Evolutionary conservation across 179 eudicot species (phyloP), one percentile per base, ranked within the genome.

Genomic region (Beta macrorhiza): DNA sequence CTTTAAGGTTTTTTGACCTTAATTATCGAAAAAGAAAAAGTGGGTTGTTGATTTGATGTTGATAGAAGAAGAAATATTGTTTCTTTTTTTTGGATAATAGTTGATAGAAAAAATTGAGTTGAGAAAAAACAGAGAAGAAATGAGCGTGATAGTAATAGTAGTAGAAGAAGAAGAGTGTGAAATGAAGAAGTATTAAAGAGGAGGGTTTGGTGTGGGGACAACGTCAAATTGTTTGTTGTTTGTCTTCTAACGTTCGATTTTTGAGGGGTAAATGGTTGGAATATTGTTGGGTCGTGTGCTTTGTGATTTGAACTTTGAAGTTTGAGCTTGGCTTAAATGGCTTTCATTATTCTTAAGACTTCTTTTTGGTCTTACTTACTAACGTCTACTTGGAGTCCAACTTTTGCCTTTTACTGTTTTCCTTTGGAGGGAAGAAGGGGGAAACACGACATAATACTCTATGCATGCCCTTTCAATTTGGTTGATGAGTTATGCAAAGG

Each of bases 131-230:
- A 37, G 2, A 37, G 42, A 37, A 37, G 32, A 37, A 37, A 37
- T 37, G 42, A 13, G 7, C 17, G 55, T 19, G 49, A 68, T 22
- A 13, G n/a, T 0, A 65, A 8, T 44, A 67, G 2, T 4, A 13
- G n/a, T 14, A n/a, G 5, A 2, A 3, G 58, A 20, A 32, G 49
- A 11, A 15, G 15, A 45, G 20, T n/a, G 13, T 29, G 59, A 13
- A 69, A 15, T 45, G 25, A 69, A 59, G 3, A n/a, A 32, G 19
- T 71, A 47, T 52, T 52, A 53, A 53, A 53, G 11, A 47, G 63
- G 62, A 74, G 16, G 49, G 83, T 72, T 62, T 80, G 78, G 53
- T 32, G 78, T 74, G 77, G 77, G 65, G 80, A 67, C 80, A 67
- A 45, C 20, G 45, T 73, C 25, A 10, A 22, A 42, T 53, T 16